Evolutionary conservation across 2,329 filamentous ascomycete genomes (phyloP).

Genomic region (Sclerotinia trifoliorum): DNA sequence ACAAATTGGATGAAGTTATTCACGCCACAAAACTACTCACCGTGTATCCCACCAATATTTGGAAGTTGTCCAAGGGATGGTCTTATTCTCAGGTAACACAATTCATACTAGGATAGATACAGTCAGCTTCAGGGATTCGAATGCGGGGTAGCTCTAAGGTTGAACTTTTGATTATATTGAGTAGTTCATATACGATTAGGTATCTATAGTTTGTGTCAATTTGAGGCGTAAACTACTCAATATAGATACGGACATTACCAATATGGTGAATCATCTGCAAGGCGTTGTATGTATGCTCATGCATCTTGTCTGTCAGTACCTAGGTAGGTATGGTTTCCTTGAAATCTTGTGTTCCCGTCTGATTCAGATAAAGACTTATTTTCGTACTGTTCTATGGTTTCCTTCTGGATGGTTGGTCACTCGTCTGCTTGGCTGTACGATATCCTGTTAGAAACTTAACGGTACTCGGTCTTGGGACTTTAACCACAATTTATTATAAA

Average conservation of each 20-base stretch:
- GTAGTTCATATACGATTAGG: constrained; percentile 12
- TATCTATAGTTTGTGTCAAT: background rate
- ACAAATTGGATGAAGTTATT: constrained; percentile 10
- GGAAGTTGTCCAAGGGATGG: background rate
- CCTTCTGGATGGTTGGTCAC: background rate
- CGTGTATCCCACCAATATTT: background rate
- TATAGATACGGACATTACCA: constrained; percentile 5
- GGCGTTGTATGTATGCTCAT: background rate
- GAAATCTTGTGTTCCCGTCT: constrained; percentile 5
- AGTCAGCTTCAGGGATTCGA: constrained; percentile 11
- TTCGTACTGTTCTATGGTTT: background rate
- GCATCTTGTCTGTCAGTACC: too few species aligned
- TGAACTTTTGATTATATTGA: background rate
- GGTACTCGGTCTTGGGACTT: background rate
- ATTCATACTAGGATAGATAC: background rate
- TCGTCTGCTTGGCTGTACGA: background rate
- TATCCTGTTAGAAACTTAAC: background rate
- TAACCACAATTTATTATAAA: background rate
- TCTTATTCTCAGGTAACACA: constrained; percentile 7
- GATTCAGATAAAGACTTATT: background rate
- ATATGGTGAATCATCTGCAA: constrained; percentile 9
- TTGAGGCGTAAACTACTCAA: background rate
- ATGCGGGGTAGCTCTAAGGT: constrained; percentile 20
- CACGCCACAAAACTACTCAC: background rate
- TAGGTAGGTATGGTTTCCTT: background rate